Conservation (phyloP, 768 basidiomycete species). For the Boletus tomentosulus region DNA sequence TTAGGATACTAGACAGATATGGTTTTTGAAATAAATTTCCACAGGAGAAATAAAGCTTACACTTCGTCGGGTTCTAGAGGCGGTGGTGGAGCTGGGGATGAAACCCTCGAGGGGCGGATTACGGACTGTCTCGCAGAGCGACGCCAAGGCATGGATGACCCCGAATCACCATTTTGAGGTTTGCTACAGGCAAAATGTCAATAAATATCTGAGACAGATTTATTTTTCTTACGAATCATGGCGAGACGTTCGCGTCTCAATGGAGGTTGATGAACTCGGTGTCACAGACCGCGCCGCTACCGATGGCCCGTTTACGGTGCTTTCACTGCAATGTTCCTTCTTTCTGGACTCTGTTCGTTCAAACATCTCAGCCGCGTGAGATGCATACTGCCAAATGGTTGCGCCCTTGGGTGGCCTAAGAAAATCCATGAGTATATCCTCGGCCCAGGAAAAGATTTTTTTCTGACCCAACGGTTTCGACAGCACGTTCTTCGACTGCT, state of each 20-base stretch:
- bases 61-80: slow-evolving; percentile 58
- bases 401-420: slow-evolving; percentile 15
- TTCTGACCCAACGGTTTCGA: slow-evolving; percentile 16
- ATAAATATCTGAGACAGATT: not conserved
- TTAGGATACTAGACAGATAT: slow-evolving; percentile 51
- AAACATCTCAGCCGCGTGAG: slow-evolving; percentile 12
- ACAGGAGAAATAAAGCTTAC: slow-evolving; percentile 34
- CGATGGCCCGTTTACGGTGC: not conserved
- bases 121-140: slow-evolving; percentile 36
- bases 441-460: not conserved
- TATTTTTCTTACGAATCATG: slow-evolving; percentile 15
- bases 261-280: slow-evolving; percentile 18
- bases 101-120: slow-evolving; percentile 13
- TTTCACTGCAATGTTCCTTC: not conserved
- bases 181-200: slow-evolving; percentile 10
- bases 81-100: slow-evolving; percentile 29
- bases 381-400: slow-evolving; percentile 13
- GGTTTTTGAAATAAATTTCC: slow-evolving; percentile 1
- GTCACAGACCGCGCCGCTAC: slow-evolving; percentile 11
- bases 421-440: not conserved
- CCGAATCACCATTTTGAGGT: slow-evolving; percentile 6
- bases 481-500: not conserved
- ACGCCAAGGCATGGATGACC: slow-evolving; percentile 15
- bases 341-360: slow-evolving; percentile 4
- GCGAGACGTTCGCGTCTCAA: slow-evolving; percentile 5